Percentiles rank a stretch among this genome's conserved stretches.
These are phyloP conservation scores for Eucalyptus curtisii DNA, from an alignment of 345 rosid genomes.

Conservation along the genomic window DNA sequence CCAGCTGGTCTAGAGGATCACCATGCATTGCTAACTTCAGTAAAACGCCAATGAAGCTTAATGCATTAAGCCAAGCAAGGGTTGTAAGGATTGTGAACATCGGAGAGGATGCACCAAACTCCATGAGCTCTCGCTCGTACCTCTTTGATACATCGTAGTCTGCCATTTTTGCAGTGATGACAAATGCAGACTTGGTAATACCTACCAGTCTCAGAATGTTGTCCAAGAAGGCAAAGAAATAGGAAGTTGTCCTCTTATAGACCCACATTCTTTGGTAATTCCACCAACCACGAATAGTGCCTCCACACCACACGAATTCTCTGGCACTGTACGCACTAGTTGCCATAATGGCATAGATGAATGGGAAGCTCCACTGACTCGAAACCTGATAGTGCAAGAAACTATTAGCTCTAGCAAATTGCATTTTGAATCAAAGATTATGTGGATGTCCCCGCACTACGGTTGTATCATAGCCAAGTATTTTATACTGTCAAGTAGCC, in stretches of 20 bases:
- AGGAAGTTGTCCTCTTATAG: constrained; percentile 29
- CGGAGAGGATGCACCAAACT: constrained; percentile 30
- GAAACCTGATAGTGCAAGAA: constrained; percentile 1
- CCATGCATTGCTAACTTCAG: neutral
- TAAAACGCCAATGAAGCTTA: constrained; percentile 8
- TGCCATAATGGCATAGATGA: constrained; percentile 7
- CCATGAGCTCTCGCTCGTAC: constrained; percentile 9
- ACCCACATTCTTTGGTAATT: constrained; percentile 27
- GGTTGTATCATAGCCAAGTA: neutral
- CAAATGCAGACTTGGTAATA: constrained; percentile 10
- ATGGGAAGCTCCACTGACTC: constrained; percentile 24
- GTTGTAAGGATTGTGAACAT: constrained; percentile 28
- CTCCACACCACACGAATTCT: constrained; percentile 15
- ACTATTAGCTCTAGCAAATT: neutral
- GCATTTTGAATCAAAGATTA: neutral
- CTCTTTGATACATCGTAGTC: constrained; percentile 13
- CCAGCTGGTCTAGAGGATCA: neutral
- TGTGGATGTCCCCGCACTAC: neutral
- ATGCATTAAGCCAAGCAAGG: constrained; percentile 23
- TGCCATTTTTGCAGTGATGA: constrained; percentile 17
- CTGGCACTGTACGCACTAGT: constrained; percentile 5
- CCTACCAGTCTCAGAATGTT: constrained; percentile 12
- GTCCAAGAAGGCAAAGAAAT: constrained; percentile 19
- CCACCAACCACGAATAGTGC: constrained; percentile 31
- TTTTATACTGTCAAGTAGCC: neutral